Evolutionary conservation across 2,329 filamentous ascomycete species (phyloP).

Genomic region (Periglandula ipomoeae): DNA sequence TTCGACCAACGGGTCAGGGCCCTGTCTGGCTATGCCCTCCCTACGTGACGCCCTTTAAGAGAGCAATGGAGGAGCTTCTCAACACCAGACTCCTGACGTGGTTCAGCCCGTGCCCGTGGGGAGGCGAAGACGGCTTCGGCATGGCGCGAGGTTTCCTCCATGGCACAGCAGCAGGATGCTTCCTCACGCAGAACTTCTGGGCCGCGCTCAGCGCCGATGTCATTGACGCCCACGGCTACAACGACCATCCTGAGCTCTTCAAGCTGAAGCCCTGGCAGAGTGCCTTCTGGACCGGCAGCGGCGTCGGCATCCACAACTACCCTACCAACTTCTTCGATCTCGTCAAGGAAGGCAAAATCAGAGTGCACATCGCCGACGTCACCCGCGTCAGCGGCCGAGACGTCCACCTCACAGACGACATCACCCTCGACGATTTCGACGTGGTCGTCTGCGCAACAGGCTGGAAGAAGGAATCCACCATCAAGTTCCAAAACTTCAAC

Average conservation of each 20-base stretch:
- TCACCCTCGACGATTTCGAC: slow-evolving; percentile 28
- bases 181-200: slow-evolving; percentile 41
- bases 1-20: slow-evolving; percentile 39
- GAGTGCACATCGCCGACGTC: slow-evolving; percentile 39
- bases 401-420: slow-evolving; percentile 33
- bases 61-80: slow-evolving; percentile 48
- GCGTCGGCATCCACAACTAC: slow-evolving; percentile 3
- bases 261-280: not conserved
- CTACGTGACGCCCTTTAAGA: slow-evolving; percentile 52
- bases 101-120: slow-evolving; percentile 60
- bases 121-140: slow-evolving; percentile 41
- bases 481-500: slow-evolving; percentile 29
- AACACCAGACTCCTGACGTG: slow-evolving; percentile 48
- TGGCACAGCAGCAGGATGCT: slow-evolving; percentile 37
- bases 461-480: slow-evolving; percentile 35
- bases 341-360: slow-evolving; percentile 36
- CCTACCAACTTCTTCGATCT: slow-evolving; percentile 45
- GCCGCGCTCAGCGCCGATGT: slow-evolving; percentile 36
- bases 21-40: slow-evolving; percentile 45
- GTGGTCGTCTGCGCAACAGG: slow-evolving; percentile 43
- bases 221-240: slow-evolving; percentile 34
- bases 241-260: slow-evolving; percentile 27
- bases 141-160: slow-evolving; percentile 40
- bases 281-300: not conserved
- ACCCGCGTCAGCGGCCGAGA: slow-evolving; percentile 26